Conservation (phyloP, 2,329 filamentous ascomycete species). For the Fusarium fujikuroi region DNA sequence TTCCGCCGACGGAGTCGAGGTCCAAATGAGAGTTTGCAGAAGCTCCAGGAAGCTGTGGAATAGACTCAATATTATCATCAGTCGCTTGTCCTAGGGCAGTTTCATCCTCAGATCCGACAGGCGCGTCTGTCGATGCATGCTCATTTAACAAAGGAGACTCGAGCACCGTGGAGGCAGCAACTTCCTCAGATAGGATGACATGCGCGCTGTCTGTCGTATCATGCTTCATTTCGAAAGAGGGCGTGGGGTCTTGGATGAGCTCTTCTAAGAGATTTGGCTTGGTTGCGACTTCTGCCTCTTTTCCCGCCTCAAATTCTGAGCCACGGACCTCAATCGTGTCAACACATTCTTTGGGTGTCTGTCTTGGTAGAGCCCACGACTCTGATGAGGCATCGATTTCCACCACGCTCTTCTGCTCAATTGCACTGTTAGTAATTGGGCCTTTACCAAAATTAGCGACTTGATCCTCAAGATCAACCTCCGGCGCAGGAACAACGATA, state of each 20-base stretch:
- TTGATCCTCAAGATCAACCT: conserved; percentile 32
- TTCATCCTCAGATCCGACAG: neutral
- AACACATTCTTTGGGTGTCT: neutral
- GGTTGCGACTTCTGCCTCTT: neutral
- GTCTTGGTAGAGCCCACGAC: neutral
- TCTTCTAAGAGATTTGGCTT: conserved; percentile 8
- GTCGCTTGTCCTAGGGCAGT: neutral
- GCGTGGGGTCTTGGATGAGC: neutral
- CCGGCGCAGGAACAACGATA: conserved; percentile 30
- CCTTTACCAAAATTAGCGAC: conserved; percentile 3
- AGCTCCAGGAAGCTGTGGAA: neutral
- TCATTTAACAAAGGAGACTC: neutral
- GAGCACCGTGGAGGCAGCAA: neutral
- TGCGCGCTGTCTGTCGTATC: conserved; percentile 19
- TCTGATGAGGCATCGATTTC: neutral
- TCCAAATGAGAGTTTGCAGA: neutral
- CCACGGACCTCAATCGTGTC: neutral
- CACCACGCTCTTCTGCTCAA: conserved; percentile 12
- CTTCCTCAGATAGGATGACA: conserved; percentile 1
- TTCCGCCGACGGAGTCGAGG: neutral
- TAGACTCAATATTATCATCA: neutral
- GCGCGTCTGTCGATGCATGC: conserved; percentile 6
- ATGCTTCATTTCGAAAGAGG: conserved; percentile 28
- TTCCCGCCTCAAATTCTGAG: neutral
- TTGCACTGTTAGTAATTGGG: conserved; percentile 25